Evolutionary conservation across 2,329 filamentous ascomycete genomes (phyloP).

Genomic region (Aspergillus oerlinghausenensis): DNA sequence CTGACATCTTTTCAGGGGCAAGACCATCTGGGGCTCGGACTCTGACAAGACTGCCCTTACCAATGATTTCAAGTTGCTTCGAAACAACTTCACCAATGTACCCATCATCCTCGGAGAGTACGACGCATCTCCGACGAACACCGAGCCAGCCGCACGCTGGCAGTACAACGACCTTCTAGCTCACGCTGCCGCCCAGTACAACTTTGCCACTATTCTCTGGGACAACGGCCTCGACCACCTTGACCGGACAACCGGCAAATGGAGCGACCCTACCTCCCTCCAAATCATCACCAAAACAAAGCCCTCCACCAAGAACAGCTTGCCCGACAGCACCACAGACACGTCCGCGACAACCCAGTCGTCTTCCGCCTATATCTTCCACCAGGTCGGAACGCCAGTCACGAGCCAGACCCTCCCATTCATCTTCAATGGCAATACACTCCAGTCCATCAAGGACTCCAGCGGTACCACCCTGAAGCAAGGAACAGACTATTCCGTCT

Average conservation of each 20-base stretch:
- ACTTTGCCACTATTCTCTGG: constrained; percentile 53
- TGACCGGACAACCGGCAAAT: constrained; percentile 45
- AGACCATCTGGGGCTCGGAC: constrained; percentile 56
- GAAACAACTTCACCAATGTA: constrained; percentile 52
- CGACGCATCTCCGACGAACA: constrained; percentile 46
- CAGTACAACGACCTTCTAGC: constrained; percentile 54
- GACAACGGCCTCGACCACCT: constrained; percentile 57
- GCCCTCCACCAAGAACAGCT: constrained; percentile 44
- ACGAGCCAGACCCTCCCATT: constrained; percentile 45
- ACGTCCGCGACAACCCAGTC: constrained; percentile 41
- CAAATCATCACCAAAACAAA: constrained; percentile 46
- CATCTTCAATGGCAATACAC: constrained; percentile 52
- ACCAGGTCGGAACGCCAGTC: constrained; percentile 45
- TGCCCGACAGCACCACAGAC: constrained; percentile 52
- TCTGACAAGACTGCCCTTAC: constrained; percentile 49
- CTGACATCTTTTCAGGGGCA: constrained; percentile 47
- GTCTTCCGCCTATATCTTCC: constrained; percentile 54
- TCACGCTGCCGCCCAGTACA: constrained; percentile 46
- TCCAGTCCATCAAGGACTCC: constrained; percentile 39
- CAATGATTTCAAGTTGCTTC: constrained; percentile 48
- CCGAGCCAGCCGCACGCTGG: constrained; percentile 55
- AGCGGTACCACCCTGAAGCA: constrained; percentile 32
- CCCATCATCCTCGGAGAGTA: constrained; percentile 58
- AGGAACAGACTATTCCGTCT: constrained; percentile 47
- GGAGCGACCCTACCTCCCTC: constrained; percentile 49